Evolutionary conservation across 768 basidiomycete species (phyloP), one percentile per base, ranked within the genome.

Genomic region (Tulasnella sp.): DNA sequence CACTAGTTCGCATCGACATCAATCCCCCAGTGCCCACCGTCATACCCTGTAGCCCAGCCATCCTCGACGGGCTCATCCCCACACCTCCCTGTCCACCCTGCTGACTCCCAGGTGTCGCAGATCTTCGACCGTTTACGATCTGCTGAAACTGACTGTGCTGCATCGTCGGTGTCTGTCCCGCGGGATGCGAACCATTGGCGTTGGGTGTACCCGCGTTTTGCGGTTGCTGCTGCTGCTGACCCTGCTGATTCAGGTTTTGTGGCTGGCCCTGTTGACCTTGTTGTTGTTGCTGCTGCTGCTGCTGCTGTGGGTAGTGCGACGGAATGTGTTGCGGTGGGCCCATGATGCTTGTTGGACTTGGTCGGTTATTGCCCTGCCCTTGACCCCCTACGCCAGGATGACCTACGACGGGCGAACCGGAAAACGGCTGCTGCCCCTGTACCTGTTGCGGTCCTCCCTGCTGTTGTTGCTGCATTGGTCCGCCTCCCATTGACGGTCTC

Each of bases 41-140:
- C 34, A 38, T 38, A 38, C 34, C 34, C 34, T 5, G 34, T 38
- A 7, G 34, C 25, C 22, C 42, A 19, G 38, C 43, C 10, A 30
- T n/a, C 44, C 54, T 45, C 7, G 54, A 56, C 38, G 54, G 54
- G 27, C 54, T 56, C 43, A 56, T 56, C 11, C 41, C 54, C 12
- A 29, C 29, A 46, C 54, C 43, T 8, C 22, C 41, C 8, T 27
- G 22, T 25, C 25, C 41, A 4, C 42, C 41, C 11, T 10, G 34
- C 29, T 56, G 54, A 15, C 54, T 31, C 42, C 54, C 54, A 12
- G 54, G 54, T 7, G 54, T 56, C 12, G 34, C 54, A 12, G 54
- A 56, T 22, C 54, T 38, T 21, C 43, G 42, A 1, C 41, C 38
- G n/a, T 19, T 38, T 15, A 38, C 34, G 15, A 38, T 15, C 7